These are phyloP conservation scores for Scenedesmus sp. DNA, from an alignment of 163 green algal genomes.

Conservation along the genomic window DNA sequence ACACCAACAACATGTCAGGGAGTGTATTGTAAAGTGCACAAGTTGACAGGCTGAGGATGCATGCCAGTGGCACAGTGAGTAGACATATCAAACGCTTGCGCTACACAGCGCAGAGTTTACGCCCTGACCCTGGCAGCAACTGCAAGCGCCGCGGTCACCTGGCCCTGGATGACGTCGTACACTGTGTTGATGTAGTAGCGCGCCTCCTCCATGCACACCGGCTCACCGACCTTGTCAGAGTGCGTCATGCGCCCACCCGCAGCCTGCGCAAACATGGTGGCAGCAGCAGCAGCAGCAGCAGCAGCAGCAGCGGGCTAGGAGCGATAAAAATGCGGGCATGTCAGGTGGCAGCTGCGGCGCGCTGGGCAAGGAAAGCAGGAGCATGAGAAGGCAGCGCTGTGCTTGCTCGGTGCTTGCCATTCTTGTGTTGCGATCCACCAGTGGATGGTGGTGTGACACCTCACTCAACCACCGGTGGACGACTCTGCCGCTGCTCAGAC, in stretches of 20 bases:
- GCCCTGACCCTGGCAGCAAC: background rate
- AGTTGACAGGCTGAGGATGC: no score
- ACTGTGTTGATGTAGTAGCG: constrained; percentile 31
- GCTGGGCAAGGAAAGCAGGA: no score
- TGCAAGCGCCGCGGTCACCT: constrained; percentile 25
- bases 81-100: no score
- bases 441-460: no score
- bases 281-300: background rate
- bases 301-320: background rate
- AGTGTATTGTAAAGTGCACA: no score
- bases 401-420: no score
- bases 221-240: constrained; percentile 88
- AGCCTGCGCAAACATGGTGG: background rate
- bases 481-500: no score
- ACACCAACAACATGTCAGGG: background rate
- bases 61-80: no score
- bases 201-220: constrained; percentile 72
- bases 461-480: no score
- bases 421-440: no score
- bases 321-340: background rate
- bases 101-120: no score
- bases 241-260: constrained; percentile 69
- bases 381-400: no score
- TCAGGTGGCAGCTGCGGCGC: background rate
- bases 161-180: constrained; percentile 35